These are phyloP conservation scores for Pyrus communis DNA, from an alignment of 306 rosid species.

Conservation along the genomic window DNA sequence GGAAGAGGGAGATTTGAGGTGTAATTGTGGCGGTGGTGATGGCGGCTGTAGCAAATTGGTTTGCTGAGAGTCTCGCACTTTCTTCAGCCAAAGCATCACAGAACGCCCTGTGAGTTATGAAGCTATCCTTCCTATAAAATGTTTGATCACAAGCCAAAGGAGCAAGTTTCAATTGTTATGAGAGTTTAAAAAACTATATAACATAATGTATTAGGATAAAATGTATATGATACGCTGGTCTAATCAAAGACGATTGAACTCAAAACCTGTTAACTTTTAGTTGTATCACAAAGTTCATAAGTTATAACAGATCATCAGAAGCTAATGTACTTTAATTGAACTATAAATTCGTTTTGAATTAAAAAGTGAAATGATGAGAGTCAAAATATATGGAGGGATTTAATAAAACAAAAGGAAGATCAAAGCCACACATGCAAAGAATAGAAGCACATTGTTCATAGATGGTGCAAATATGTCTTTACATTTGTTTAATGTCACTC, in stretches of 20 bases:
- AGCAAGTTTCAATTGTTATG: background rate
- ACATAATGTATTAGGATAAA: too few relatives aligned
- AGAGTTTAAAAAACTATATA: background rate
- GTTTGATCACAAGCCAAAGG: background rate
- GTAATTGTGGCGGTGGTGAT: conserved; percentile 9
- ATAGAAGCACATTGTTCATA: background rate
- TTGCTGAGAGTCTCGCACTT: conserved; percentile 64
- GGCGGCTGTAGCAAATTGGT: conserved; percentile 22
- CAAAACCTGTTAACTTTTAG: too few relatives aligned
- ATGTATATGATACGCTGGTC: too few relatives aligned
- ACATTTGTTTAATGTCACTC: background rate
- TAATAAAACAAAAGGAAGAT: background rate
- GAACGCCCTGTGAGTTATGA: conserved; percentile 91
- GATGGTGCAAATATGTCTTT: background rate
- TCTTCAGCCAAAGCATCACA: conserved; percentile 97
- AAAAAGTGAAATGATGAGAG: background rate
- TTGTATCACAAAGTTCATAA: background rate
- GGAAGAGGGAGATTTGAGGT: conserved; percentile 40
- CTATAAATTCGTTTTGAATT: background rate
- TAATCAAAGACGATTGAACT: too few relatives aligned
- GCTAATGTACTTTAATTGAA: background rate
- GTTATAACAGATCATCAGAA: background rate
- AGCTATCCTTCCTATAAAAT: conserved; percentile 78
- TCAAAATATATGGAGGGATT: background rate
- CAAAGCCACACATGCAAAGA: background rate